Evolutionary conservation across 2,329 filamentous ascomycete genomes (phyloP), one percentile per base, ranked within the genome.

Genomic region (Colletotrichum costaricense): DNA sequence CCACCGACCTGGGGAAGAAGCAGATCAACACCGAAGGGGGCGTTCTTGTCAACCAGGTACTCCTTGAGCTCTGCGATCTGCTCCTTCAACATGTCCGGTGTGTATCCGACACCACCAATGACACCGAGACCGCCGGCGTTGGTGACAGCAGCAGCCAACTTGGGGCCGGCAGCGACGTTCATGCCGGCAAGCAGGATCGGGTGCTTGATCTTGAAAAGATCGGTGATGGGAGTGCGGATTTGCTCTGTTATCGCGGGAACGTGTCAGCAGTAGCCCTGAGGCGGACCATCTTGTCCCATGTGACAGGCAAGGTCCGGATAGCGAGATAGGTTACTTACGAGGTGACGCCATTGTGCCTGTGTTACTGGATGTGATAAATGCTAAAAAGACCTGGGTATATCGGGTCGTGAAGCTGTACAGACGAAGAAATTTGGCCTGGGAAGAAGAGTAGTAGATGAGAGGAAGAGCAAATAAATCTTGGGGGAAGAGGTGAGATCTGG

Each of bases 181-280:
- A 99, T 99, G 83, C 97, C 97, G 79, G 97, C 97, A 75, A 99
- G 92, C 80, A 99, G 88, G 82, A 99, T 88, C 72, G 97, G 97
- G 86, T 99, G 97, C 84, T 97, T 94, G 90, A 99, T 98, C 89
- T 95, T 94, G 86, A 99, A 93, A 76, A 98, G 93, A 90, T 98
- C 96, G 78, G 97, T 99, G 80, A 95, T 88, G 77, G 94, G 92
- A 67, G 97, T 99, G 81, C 94, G 94, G 84, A 99, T 93, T 88
- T 94, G 89, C 87, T 97, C 94, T 96, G 84, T 71, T 63, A 59
- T 52, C 63, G 58, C 35, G 63, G 56, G 58, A 69, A 72, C 65
- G 73, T 76, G 79, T 78, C 73, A 78, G 76, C 73, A 19, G 14
- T 22, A 28, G 55, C 35, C 19, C n/a, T 22, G 28, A 26, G 22